Percentiles rank a stretch among this genome's conserved stretches.
These are phyloP conservation scores for Trichomonascus vanleenenianus DNA, from an alignment of 805 yeast species.

Conservation along the genomic window DNA sequence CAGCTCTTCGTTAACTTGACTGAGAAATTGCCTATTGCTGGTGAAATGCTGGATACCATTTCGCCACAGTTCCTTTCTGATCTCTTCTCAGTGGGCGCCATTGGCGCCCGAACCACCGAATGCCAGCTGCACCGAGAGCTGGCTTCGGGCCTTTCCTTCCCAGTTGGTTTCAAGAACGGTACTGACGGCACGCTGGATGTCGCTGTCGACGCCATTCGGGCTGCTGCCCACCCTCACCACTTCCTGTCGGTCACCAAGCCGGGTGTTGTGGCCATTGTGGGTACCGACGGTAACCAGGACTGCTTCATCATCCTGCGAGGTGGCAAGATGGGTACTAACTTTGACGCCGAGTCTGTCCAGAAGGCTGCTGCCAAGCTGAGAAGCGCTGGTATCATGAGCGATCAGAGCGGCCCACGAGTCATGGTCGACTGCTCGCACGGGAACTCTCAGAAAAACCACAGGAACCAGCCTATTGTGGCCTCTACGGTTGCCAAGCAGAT, in stretches of 20 bases:
- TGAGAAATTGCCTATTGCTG: slow-evolving; percentile 81
- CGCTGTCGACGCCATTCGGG: slow-evolving; percentile 88
- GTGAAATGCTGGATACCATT: slow-evolving; percentile 96
- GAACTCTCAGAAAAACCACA: slow-evolving; percentile 83
- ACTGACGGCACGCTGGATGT: slow-evolving; percentile 95
- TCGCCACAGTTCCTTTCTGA: slow-evolving; percentile 94
- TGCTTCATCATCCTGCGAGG: slow-evolving; percentile 92
- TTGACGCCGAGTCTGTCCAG: slow-evolving; percentile 64
- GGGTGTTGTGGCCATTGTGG: slow-evolving; percentile 92
- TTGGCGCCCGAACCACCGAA: slow-evolving; percentile 98
- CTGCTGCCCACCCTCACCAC: slow-evolving; percentile 90
- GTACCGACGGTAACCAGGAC: slow-evolving; percentile 88
- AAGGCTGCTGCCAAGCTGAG: slow-evolving; percentile 54
- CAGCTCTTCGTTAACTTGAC: slow-evolving; percentile 80
- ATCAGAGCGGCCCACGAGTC: slow-evolving; percentile 47
- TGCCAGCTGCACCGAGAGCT: slow-evolving; percentile 95
- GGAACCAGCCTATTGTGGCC: slow-evolving; percentile 89
- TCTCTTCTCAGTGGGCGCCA: slow-evolving; percentile 92
- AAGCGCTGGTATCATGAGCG: slow-evolving; percentile 36
- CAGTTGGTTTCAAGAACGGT: slow-evolving; percentile 97
- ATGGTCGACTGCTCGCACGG: slow-evolving; percentile 99
- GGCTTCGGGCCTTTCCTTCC: slow-evolving; percentile 95
- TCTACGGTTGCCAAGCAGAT: slow-evolving; percentile 71
- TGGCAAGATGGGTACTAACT: slow-evolving; percentile 90
- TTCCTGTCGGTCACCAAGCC: slow-evolving; percentile 93